A percentile compares a stretch with the other conserved stretches of the same genome.
phyloP scores from a whole-genome alignment of 805 yeast genomes.

The Candida oleophila region DNA sequence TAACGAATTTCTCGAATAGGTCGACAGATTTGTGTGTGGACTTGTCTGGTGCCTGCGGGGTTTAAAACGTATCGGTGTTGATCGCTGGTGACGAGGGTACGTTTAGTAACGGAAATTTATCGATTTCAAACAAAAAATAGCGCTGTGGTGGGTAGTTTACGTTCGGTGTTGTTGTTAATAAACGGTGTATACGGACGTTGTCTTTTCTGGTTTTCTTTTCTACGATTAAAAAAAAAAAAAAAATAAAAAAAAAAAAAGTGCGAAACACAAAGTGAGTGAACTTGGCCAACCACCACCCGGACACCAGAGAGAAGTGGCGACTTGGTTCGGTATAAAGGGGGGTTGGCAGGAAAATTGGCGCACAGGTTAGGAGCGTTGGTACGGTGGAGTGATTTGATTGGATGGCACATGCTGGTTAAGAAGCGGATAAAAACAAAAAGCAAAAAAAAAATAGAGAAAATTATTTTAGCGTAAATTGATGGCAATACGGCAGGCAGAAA shows the following conservation, averaged over 20 bases:
- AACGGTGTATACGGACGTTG: conserved; percentile 2
- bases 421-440: neutral
- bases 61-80: too few species aligned
- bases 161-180: neutral
- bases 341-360: neutral
- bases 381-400: neutral
- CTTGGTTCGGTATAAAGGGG: conserved; percentile 5
- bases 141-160: neutral
- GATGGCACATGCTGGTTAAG: neutral
- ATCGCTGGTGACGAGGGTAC: neutral
- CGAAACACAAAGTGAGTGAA: conserved; percentile 1
- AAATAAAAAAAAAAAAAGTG: conserved; percentile 1
- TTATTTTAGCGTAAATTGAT: too few species aligned
- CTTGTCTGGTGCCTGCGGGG: too few species aligned
- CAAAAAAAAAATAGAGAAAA: neutral
- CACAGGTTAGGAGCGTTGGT: conserved; percentile 1
- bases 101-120: neutral
- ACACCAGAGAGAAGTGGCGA: conserved; percentile 5
- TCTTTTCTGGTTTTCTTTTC: neutral
- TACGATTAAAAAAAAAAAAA: neutral
- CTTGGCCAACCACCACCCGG: neutral
- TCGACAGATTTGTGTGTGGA: too few species aligned
- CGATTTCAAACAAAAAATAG: neutral
- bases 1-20: too few species aligned
- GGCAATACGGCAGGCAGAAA: too few species aligned